Conservation (phyloP, 768 basidiomycete genomes). For the Auricularia cornea region DNA sequence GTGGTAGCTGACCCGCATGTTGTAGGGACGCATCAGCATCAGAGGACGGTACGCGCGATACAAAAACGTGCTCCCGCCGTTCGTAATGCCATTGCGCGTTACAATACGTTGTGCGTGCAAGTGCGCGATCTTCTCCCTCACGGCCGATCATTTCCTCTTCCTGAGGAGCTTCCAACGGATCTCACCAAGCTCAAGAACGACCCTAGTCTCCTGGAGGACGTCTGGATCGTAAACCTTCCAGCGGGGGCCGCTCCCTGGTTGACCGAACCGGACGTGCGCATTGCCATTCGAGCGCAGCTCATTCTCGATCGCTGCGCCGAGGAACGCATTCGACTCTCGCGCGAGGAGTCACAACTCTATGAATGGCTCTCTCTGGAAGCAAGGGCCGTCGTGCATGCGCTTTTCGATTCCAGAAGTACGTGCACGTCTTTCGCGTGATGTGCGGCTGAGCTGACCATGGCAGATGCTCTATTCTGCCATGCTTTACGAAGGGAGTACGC, state of each 20-base stretch:
- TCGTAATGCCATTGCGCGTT: conserved; percentile 21
- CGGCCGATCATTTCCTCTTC: conserved; percentile 24
- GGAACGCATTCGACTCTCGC: conserved; percentile 17
- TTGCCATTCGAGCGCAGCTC: conserved; percentile 25
- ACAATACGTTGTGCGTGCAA: conserved; percentile 18
- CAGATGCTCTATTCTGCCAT: no score
- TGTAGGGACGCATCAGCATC: conserved; percentile 29
- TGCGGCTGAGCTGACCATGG: no score
- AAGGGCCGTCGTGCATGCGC: no score
- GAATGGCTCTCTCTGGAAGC: conserved; percentile 25
- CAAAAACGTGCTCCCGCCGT: conserved; percentile 23
- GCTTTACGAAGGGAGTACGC: no score
- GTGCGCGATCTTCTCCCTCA: conserved; percentile 17
- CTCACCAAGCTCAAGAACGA: conserved; percentile 13
- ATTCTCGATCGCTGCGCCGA: conserved; percentile 22
- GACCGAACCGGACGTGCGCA: conserved; percentile 20
- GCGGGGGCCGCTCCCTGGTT: conserved; percentile 23
- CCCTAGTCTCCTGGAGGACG: conserved; percentile 27
- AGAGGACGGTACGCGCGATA: conserved; percentile 25
- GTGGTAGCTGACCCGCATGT: neutral
- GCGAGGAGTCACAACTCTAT: conserved; percentile 28
- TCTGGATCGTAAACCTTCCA: conserved; percentile 23
- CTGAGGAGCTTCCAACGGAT: conserved; percentile 22
- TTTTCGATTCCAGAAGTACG: no score
- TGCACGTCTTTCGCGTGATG: no score